These are phyloP conservation scores for Diaporthe humulicola DNA, from an alignment of 2,329 filamentous ascomycete genomes.

Conservation along the genomic window DNA sequence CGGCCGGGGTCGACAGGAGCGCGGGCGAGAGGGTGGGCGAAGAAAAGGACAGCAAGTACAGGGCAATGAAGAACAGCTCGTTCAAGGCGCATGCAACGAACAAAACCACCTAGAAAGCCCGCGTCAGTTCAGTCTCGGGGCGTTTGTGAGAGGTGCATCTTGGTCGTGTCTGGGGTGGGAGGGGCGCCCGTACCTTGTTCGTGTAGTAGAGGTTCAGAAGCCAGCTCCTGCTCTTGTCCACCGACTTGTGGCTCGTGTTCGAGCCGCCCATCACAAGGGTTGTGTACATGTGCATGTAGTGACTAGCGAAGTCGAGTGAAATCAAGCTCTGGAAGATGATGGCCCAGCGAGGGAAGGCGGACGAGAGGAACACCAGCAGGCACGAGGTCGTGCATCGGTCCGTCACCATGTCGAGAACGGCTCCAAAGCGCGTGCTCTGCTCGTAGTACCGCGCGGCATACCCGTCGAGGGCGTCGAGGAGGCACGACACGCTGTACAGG, in stretches of 20 bases:
- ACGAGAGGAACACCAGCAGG: conserved; percentile 92
- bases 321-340: conserved; percentile 96
- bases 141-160: no score
- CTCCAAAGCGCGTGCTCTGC: conserved; percentile 95
- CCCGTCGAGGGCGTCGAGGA: conserved; percentile 95
- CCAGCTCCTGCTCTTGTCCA: conserved; percentile 89
- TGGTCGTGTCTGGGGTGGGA: neutral
- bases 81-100: conserved; percentile 93
- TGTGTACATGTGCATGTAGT: conserved; percentile 99
- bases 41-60: conserved; percentile 97
- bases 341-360: conserved; percentile 93
- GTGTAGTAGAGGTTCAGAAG: conserved; percentile 96
- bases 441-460: conserved; percentile 90
- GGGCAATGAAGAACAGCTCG: conserved; percentile 97
- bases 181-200: conserved; percentile 78
- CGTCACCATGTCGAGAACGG: conserved; percentile 98
- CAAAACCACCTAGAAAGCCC: conserved; percentile 78
- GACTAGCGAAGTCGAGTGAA: conserved; percentile 91
- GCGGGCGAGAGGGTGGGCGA: conserved; percentile 90
- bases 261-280: conserved; percentile 89
- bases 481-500: conserved; percentile 92
- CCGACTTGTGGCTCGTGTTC: conserved; percentile 89
- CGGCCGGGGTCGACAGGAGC: conserved; percentile 72
- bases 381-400: conserved; percentile 97
- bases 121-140: conserved; percentile 37